Conservation (phyloP, 768 basidiomycete genomes). For the Trametes cingulata region DNA sequence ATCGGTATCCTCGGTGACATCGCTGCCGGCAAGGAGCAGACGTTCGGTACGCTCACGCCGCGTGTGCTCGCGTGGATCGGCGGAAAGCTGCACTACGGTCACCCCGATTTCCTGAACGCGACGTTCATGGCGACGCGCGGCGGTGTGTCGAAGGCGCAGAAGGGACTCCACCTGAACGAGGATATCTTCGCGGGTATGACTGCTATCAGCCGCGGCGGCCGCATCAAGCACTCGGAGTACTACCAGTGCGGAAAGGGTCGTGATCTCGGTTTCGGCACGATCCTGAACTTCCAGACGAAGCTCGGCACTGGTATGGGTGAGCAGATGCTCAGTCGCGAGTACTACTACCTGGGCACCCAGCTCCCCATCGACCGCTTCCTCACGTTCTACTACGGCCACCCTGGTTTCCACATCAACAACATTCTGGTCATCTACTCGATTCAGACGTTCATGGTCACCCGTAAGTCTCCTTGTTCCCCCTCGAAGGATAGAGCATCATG, state of each 20-base stretch:
- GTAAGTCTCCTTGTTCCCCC: slow-evolving; percentile 50
- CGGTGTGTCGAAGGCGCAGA: slow-evolving; percentile 98
- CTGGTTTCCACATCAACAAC: slow-evolving; percentile 99
- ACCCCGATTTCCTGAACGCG: slow-evolving; percentile 98
- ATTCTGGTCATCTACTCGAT: slow-evolving; percentile 98
- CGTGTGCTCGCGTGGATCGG: slow-evolving; percentile 96
- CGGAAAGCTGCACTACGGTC: slow-evolving; percentile 97
- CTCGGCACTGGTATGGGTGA: slow-evolving; percentile 99
- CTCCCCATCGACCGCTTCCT: slow-evolving; percentile 97
- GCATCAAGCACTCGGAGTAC: slow-evolving; percentile 99
- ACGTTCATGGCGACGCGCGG: slow-evolving; percentile 99
- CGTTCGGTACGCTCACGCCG: slow-evolving; percentile 98
- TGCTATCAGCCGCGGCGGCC: slow-evolving; percentile 95
- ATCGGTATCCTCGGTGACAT: slow-evolving; percentile 99
- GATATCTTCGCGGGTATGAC: slow-evolving; percentile 99
- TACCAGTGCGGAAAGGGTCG: slow-evolving; percentile 99
- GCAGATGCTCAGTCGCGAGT: slow-evolving; percentile 99
- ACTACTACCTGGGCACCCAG: slow-evolving; percentile 98
- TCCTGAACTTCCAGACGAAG: slow-evolving; percentile 99
- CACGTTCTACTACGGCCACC: slow-evolving; percentile 99
- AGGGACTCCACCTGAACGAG: slow-evolving; percentile 97
- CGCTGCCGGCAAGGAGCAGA: slow-evolving; percentile 99
- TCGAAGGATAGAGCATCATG: background rate
- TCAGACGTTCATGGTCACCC: slow-evolving; percentile 94
- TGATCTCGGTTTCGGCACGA: slow-evolving; percentile 98